These are phyloP conservation scores for Scheffersomyces lignicola DNA, from an alignment of 1,139 yeast genomes.

Conservation along the genomic window DNA sequence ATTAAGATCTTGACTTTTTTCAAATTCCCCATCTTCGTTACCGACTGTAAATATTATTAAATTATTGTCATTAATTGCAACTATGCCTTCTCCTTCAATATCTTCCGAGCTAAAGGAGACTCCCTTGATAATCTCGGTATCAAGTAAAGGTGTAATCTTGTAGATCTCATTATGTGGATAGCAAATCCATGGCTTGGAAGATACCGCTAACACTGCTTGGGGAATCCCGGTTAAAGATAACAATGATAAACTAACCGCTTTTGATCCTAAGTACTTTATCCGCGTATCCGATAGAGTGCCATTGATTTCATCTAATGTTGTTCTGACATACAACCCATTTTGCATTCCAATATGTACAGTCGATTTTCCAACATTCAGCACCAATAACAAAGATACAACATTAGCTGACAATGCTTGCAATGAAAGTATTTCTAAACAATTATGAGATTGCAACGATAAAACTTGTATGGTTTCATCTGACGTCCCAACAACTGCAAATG, in stretches of 20 bases:
- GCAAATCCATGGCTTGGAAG: constrained; percentile 45
- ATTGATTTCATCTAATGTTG: constrained; percentile 54
- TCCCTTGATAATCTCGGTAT: constrained; percentile 30
- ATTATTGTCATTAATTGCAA: constrained; percentile 56
- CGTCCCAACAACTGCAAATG: constrained; percentile 69
- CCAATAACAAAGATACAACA: constrained; percentile 50
- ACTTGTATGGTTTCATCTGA: constrained; percentile 72
- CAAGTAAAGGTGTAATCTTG: constrained; percentile 44
- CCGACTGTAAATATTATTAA: constrained; percentile 65
- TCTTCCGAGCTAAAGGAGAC: constrained; percentile 66
- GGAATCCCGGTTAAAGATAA: constrained; percentile 23
- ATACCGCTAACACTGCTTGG: constrained; percentile 38
- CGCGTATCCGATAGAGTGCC: constrained; percentile 71
- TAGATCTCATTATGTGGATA: constrained; percentile 25
- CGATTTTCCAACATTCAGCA: constrained; percentile 12
- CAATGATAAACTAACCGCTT: constrained; percentile 54
- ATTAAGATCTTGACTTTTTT: constrained; percentile 46
- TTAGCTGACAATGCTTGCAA: constrained; percentile 69
- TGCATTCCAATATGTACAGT: constrained; percentile 74
- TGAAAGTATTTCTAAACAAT: constrained; percentile 60
- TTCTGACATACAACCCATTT: constrained; percentile 76
- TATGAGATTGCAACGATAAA: constrained; percentile 62
- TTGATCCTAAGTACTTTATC: constrained; percentile 72
- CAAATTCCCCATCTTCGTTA: constrained; percentile 24
- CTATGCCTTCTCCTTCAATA: constrained; percentile 58